Percentiles rank a stretch among this genome's conserved stretches.
phyloP scores from a whole-genome alignment of 108 stramenopile species.

The Cyclotella sp. region DNA sequence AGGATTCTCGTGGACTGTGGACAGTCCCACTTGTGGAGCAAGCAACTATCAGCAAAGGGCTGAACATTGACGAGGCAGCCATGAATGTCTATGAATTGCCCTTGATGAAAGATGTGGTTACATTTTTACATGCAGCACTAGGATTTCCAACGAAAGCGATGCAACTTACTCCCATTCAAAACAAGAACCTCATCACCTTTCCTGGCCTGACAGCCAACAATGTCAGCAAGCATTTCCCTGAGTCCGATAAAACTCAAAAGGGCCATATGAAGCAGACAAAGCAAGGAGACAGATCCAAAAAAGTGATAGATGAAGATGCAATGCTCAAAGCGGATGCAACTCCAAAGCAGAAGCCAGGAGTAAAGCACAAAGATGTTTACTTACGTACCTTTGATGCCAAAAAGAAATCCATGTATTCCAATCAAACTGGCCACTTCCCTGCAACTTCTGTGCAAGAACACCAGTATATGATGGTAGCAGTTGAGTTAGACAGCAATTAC shows the following conservation, averaged over 20 bases:
- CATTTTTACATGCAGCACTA: slow-evolving; percentile 18
- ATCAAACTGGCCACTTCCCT: slow-evolving; percentile 28
- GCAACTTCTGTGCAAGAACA: neutral
- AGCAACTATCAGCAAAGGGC: neutral
- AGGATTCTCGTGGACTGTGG: neutral
- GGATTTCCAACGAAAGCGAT: slow-evolving; percentile 19
- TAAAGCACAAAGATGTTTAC: neutral
- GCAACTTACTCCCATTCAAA: neutral
- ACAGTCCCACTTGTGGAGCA: neutral
- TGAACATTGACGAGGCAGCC: neutral
- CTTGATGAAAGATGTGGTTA: neutral
- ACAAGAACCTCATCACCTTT: slow-evolving; percentile 11
- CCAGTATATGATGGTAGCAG: neutral
- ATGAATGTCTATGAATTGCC: slow-evolving; percentile 3
- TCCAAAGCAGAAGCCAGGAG: neutral
- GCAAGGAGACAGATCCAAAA: slow-evolving; percentile 12
- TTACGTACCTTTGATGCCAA: neutral
- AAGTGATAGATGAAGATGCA: neutral
- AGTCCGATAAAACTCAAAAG: slow-evolving; percentile 23
- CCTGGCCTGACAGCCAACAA: slow-evolving; percentile 4
- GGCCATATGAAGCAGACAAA: slow-evolving; percentile 18
- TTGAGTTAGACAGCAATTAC: slow-evolving; percentile 13
- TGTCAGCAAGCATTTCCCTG: slow-evolving; percentile 6
- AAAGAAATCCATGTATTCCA: slow-evolving; percentile 37
- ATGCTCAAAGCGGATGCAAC: neutral